These are phyloP conservation scores for Phialocephala sp. DNA, from an alignment of 2,329 filamentous ascomycete species.

Conservation along the genomic window DNA sequence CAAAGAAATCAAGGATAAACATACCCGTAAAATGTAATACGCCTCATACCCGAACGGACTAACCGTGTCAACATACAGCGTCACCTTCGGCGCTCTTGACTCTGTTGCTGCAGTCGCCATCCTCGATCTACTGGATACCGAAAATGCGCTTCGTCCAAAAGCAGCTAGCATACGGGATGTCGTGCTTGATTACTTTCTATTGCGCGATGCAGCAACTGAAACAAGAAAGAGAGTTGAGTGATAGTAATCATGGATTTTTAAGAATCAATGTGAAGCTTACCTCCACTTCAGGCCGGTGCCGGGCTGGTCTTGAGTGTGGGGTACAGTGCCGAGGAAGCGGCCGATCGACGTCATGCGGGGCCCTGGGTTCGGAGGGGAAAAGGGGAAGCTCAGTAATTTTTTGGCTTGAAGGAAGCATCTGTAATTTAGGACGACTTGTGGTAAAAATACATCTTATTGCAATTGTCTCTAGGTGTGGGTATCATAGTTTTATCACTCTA, in stretches of 20 bases:
- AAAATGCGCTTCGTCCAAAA: constrained; percentile 1
- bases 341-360: constrained; percentile 15
- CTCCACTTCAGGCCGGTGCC: too few species aligned
- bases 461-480: constrained; percentile 31
- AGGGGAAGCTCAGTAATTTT: neutral
- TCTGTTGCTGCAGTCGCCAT: constrained; percentile 13
- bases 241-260: constrained; percentile 4
- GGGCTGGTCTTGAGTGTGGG: neutral
- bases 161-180: neutral
- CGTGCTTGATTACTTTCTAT: neutral
- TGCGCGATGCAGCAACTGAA: neutral
- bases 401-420: neutral
- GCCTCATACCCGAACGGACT: constrained; percentile 66
- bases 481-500: constrained; percentile 29
- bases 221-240: neutral
- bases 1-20: neutral
- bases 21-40: constrained; percentile 59
- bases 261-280: neutral
- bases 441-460: neutral
- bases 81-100: constrained; percentile 46
- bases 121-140: too few species aligned
- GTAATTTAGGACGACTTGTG: neutral
- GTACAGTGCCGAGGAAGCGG: neutral
- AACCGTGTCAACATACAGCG: constrained; percentile 63
- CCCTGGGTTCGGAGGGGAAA: neutral